These are phyloP conservation scores for Zancudomyces culisetae DNA, from an alignment of 371 early-diverging fungal genomes.

Conservation along the genomic window DNA sequence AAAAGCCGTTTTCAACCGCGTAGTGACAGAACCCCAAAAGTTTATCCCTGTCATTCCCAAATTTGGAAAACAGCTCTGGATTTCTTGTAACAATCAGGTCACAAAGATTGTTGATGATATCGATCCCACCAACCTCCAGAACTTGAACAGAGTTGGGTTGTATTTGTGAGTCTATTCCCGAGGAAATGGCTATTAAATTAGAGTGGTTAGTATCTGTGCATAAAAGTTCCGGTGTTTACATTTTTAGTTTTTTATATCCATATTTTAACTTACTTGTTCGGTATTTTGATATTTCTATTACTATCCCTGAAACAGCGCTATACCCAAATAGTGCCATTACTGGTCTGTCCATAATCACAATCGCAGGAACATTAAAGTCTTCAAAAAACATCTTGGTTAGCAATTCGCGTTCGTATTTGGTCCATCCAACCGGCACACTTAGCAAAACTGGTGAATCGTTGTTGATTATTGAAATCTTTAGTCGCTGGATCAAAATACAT, in stretches of 20 bases:
- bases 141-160: neutral
- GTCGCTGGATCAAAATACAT: constrained; percentile 53
- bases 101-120: neutral
- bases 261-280: constrained; percentile 30
- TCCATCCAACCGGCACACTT: constrained; percentile 61
- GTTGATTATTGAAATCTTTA: constrained; percentile 46
- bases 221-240: too few species aligned
- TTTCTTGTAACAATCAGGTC: neutral
- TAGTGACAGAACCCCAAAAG: neutral
- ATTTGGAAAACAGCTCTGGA: neutral
- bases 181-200: neutral
- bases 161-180: constrained; percentile 2
- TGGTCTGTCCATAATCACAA: constrained; percentile 66
- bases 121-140: neutral
- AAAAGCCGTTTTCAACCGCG: neutral
- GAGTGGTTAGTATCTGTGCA: too few species aligned
- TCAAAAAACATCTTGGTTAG: constrained; percentile 80
- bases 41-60: neutral
- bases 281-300: constrained; percentile 72
- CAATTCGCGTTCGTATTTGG: constrained; percentile 58
- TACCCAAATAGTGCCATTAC: constrained; percentile 61
- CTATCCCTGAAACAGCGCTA: constrained; percentile 54
- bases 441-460: constrained; percentile 63
- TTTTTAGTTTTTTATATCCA: too few species aligned
- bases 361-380: constrained; percentile 66